These are phyloP conservation scores for Apocynum venetum DNA, from an alignment of 257 asterid genomes.

Conservation along the genomic window DNA sequence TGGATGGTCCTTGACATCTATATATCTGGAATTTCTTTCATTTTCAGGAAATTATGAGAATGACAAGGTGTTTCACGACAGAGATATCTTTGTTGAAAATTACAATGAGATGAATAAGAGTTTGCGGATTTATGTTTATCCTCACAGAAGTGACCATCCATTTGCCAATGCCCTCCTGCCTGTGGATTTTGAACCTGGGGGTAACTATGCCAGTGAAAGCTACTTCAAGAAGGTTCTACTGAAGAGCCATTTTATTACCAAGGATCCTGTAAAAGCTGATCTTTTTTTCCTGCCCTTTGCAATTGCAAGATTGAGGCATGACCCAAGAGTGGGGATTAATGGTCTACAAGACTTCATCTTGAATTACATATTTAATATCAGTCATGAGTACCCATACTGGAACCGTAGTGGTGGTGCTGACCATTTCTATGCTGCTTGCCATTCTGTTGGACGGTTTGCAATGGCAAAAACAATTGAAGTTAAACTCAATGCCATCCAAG, in stretches of 20 bases:
- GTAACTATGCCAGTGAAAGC: slow-evolving; percentile 94
- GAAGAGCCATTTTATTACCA: slow-evolving; percentile 67
- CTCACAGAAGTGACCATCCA: slow-evolving; percentile 58
- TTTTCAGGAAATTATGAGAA: slow-evolving; percentile 37
- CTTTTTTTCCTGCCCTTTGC: slow-evolving; percentile 81
- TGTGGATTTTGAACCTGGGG: slow-evolving; percentile 59
- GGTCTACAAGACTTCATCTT: slow-evolving; percentile 64
- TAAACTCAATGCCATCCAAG: slow-evolving; percentile 67
- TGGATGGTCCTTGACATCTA: neutral
- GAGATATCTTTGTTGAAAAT: slow-evolving; percentile 48
- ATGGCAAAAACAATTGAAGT: slow-evolving; percentile 62
- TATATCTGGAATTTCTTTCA: slow-evolving; percentile 14
- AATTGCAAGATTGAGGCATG: slow-evolving; percentile 75
- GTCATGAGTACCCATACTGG: slow-evolving; percentile 64
- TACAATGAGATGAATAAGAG: slow-evolving; percentile 69
- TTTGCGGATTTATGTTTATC: slow-evolving; percentile 62
- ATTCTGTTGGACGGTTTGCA: slow-evolving; percentile 73
- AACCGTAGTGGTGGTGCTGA: slow-evolving; percentile 80
- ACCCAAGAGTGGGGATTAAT: slow-evolving; percentile 56
- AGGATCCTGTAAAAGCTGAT: slow-evolving; percentile 58
- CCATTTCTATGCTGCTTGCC: slow-evolving; percentile 91
- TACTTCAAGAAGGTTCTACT: slow-evolving; percentile 75
- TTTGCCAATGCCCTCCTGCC: slow-evolving; percentile 70
- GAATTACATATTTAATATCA: slow-evolving; percentile 54
- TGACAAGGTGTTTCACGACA: slow-evolving; percentile 56